Base-by-base conservation (phyloP, 2,329 filamentous ascomycete genomes). In the Claviceps paspali region DNA sequence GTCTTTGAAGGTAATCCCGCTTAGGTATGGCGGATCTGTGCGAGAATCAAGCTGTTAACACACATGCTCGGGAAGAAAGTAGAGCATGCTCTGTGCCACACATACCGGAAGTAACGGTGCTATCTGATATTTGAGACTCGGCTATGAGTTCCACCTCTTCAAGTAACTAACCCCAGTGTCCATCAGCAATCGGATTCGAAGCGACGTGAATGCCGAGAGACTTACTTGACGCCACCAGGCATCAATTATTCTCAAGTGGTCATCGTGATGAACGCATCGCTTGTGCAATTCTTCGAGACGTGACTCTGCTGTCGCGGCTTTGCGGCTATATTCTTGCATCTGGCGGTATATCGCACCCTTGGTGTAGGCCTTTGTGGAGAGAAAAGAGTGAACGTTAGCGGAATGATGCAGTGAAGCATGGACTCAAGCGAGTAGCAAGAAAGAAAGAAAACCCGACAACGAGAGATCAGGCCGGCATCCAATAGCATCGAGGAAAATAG, bases 341-440 rank as follows among this genome's bases (percentile, higher is more conserved):
- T 95, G 88, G 41, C 92, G 84, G 52, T 83, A 80, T 56, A 98
- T 94, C 45, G 91, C 91, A 65, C 94, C 91, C 64, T 96, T 98
- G 42, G 57, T 61, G 42, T 61, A 61, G 38, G 53, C 45, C 58
- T 61, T 21, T 22, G 47, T 43, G 43, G 27, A 6, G 6, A 34
- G 10, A 21, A 27, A 21, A 28, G 17, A 23, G 14, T n/a, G 14
- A 6, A 12, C 5, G 21, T 38, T 31, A 40, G 38, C 24, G 12
- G 14, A 21, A 24, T 22, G 29, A 32, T 29, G 18, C 23, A 17
- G 19, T 21, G 18, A 6, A 22, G 17, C 21, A 22, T 21, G 21
- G 27, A 8, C 28, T 22, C 24, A 18, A 26, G 28, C 10, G 28
- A 18, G 21, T 4, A n/a, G 14, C 14, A 29, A 22, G 12, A 29